A percentile compares a stretch with the other conserved stretches of the same genome.
Conservation (phyloP, 2,329 filamentous ascomycete species). For the Trichoderma arundinaceum region DNA sequence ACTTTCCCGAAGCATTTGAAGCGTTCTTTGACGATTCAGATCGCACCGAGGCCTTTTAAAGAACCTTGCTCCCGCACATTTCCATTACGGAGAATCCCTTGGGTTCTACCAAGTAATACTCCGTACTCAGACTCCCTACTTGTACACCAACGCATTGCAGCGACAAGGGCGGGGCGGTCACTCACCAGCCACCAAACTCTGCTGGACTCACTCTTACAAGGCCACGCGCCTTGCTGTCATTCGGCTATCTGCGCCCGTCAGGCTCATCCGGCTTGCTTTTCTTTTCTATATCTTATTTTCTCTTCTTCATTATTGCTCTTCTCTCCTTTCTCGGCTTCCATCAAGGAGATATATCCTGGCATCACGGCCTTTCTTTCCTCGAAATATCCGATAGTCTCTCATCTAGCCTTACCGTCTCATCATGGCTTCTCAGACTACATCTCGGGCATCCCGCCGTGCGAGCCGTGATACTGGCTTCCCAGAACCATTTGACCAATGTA, state of each 20-base stretch:
- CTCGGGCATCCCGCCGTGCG: slow-evolving; percentile 33
- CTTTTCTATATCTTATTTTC: background rate
- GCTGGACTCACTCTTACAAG: slow-evolving; percentile 27
- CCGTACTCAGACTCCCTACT: background rate
- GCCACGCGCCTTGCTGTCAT: slow-evolving; percentile 24
- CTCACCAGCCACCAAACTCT: slow-evolving; percentile 29
- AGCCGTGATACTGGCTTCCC: slow-evolving; percentile 58
- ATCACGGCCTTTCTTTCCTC: background rate
- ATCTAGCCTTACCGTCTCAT: background rate
- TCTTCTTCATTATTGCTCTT: background rate
- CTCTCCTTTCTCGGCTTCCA: background rate
- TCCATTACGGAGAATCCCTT: background rate
- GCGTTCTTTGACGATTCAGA: slow-evolving; percentile 12
- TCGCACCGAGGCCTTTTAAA: slow-evolving; percentile 12
- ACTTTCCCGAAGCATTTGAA: slow-evolving; percentile 11
- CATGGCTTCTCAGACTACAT: slow-evolving; percentile 26
- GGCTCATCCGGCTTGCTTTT: slow-evolving; percentile 8
- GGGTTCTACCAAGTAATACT: background rate
- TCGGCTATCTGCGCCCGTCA: slow-evolving; percentile 18
- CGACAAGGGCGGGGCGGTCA: slow-evolving; percentile 16
- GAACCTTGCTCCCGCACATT: slow-evolving; percentile 8
- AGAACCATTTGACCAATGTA: slow-evolving; percentile 56
- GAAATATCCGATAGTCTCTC: background rate
- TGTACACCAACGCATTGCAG: background rate
- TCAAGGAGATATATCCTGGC: too few species aligned